Evolutionary conservation across 2,329 filamentous ascomycete genomes (phyloP).

Genomic region (Alternaria brassicae): DNA sequence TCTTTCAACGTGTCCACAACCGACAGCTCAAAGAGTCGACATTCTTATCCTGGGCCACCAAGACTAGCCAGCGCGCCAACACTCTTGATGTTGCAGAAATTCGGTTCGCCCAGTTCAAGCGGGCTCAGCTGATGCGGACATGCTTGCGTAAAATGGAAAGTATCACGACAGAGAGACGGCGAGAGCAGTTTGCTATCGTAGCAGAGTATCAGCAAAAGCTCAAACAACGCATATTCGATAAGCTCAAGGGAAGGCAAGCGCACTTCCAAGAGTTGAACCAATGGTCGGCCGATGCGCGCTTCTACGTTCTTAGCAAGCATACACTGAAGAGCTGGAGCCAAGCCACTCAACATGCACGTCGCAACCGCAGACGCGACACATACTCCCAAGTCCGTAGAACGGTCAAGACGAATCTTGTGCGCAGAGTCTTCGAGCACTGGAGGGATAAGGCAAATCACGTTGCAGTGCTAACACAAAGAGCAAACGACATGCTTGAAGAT

Average conservation of each 20-base stretch:
- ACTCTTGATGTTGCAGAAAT: constrained; percentile 41
- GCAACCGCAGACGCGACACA: constrained; percentile 61
- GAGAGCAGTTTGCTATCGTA: constrained; percentile 47
- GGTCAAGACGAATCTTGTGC: constrained; percentile 62
- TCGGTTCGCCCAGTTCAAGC: constrained; percentile 42
- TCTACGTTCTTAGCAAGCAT: constrained; percentile 62
- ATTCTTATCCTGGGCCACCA: constrained; percentile 41
- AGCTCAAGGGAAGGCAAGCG: constrained; percentile 47
- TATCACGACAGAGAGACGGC: constrained; percentile 31
- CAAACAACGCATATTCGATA: constrained; percentile 48
- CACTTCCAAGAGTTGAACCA: constrained; percentile 58
- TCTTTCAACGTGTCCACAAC: constrained; percentile 51
- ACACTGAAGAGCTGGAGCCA: constrained; percentile 61
- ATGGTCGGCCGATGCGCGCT: constrained; percentile 63
- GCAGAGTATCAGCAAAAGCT: constrained; percentile 53
- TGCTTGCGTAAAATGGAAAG: constrained; percentile 40
- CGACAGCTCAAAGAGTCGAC: constrained; percentile 36
- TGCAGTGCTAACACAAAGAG: constrained; percentile 39
- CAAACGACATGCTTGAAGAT: constrained; percentile 35
- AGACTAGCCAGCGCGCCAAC: constrained; percentile 35
- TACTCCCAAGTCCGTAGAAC: constrained; percentile 62
- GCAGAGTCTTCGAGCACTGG: constrained; percentile 50
- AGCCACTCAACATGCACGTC: constrained; percentile 58
- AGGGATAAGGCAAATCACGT: constrained; percentile 34
- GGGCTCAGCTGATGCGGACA: constrained; percentile 34